Evolutionary conservation across 306 rosid species (phyloP), one percentile per base, ranked within the genome.

Genomic region (Amphicarpaea edgeworthii): DNA sequence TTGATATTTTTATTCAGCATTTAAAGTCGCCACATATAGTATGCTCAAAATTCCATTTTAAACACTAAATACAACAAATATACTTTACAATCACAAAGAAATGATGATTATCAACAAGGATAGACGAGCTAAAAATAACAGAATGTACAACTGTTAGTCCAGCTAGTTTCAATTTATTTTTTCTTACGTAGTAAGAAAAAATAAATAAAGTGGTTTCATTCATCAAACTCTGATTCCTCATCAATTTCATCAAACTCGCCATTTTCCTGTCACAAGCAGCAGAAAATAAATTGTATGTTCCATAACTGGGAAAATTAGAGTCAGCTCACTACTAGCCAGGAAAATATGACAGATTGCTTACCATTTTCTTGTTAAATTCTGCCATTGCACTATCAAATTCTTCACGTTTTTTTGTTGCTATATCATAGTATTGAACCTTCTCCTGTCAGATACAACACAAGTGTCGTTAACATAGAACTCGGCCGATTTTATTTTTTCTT

Each of bases 361-460:
- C 98, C 90, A 81, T 92, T 84, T 78, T 90, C 84, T 80, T 86
- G 72, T 77, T 85, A 79, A 84, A 92, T 67, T 92, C 97, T 55
- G 88, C 70, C 85, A 72, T 86, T 77, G 96, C 96, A 12, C 67
- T 85, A 16, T 90, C 98, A 81, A 92, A 95, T 81, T 87, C 97
- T 10, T 96, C 97, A 42, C 98, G 91, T 76, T 95, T 95, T 65
- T 83, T 90, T 0, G 92, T 95, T 24, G 98, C 98, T 41, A 92
- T 85, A 75, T 95, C 98, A 59, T 95, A 95, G 86, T 95, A 92
- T 78, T 90, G 87, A 79, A 92, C 97, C 78, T 95, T 95, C 68
- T 90, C 98, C 98, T 95, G 85, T 73, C 74, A 82, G 70, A 82
- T 40, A 77, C 72, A 30, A 82, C 32, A 77, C 72, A 30, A 17